Conservation (phyloP, 805 yeast genomes). For the Saturnispora halmiae region DNA sequence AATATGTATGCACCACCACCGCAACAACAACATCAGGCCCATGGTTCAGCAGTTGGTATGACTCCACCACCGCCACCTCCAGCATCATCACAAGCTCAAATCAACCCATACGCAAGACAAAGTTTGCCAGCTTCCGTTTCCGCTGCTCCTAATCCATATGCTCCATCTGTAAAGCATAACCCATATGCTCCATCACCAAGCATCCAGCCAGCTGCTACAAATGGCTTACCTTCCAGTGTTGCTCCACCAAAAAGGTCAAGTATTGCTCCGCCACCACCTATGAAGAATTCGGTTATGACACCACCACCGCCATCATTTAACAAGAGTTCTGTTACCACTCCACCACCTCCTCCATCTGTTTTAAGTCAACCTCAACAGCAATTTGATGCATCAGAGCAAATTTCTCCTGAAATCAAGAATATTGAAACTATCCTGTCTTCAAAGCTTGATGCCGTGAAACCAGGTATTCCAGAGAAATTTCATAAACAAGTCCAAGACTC, state of each 20-base stretch:
- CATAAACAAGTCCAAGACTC: constrained; percentile 69
- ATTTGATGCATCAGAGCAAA: constrained; percentile 45
- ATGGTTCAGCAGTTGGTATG: background rate
- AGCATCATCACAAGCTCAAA: background rate
- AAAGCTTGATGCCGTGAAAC: constrained; percentile 54
- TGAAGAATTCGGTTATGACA: too few relatives aligned
- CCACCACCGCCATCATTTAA: constrained; percentile 10
- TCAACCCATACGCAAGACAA: background rate
- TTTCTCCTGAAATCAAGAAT: constrained; percentile 48
- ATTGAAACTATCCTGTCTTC: constrained; percentile 48
- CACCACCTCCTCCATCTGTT: background rate
- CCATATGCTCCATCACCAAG: constrained; percentile 1
- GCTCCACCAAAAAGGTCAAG: constrained; percentile 17
- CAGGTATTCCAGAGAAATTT: constrained; percentile 66
- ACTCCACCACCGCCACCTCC: background rate
- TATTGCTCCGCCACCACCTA: constrained; percentile 11
- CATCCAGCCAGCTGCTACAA: background rate
- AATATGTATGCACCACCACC: constrained; percentile 17
- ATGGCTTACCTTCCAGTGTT: constrained; percentile 5
- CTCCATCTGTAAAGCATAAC: constrained; percentile 14
- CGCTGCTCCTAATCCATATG: constrained; percentile 5
- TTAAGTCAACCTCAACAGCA: background rate
- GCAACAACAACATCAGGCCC: background rate
- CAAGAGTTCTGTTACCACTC: background rate
- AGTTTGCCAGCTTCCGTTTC: background rate